phyloP scores from a whole-genome alignment of 2,329 filamentous ascomycete species.

The Colletotrichum musicola region DNA sequence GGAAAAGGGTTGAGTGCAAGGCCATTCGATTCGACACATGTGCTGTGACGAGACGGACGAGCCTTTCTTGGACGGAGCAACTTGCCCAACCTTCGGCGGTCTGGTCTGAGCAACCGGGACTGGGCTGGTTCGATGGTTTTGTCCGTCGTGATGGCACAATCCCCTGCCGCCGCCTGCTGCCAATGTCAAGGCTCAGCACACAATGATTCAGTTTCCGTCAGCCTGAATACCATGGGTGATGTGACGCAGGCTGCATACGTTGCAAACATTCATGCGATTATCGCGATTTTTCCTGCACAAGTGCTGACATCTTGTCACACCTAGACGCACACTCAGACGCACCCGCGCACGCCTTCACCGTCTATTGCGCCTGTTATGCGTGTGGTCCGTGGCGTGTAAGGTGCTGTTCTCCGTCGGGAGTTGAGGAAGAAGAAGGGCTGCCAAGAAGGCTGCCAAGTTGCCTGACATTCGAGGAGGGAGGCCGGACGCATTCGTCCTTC shows the following conservation, averaged over 20 bases:
- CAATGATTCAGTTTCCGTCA: background rate
- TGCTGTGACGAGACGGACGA: slow-evolving; percentile 34
- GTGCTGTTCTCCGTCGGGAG: background rate
- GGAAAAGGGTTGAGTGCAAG: slow-evolving; percentile 26
- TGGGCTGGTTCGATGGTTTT: slow-evolving; percentile 19
- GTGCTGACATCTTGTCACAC: slow-evolving; percentile 38
- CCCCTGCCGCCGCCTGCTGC: background rate
- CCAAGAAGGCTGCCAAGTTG: background rate
- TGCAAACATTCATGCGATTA: slow-evolving; percentile 34
- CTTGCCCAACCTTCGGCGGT: slow-evolving; percentile 25
- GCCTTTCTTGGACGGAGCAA: slow-evolving; percentile 22
- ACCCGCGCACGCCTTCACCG: slow-evolving; percentile 32
- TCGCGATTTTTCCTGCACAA: slow-evolving; percentile 32
- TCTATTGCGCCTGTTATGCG: slow-evolving; percentile 22
- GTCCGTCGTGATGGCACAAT: slow-evolving; percentile 7
- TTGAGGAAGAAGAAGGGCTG: background rate
- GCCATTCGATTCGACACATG: slow-evolving; percentile 30
- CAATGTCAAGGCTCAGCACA: background rate
- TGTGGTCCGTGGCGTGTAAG: background rate
- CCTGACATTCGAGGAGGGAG: background rate
- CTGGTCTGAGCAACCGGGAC: slow-evolving; percentile 16
- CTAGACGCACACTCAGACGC: slow-evolving; percentile 23
- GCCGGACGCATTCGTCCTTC: background rate
- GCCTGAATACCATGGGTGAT: slow-evolving; percentile 13
- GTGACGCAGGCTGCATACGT: slow-evolving; percentile 33